These are phyloP conservation scores for Sindora glabra DNA, from an alignment of 306 rosid species.

Conservation along the genomic window DNA sequence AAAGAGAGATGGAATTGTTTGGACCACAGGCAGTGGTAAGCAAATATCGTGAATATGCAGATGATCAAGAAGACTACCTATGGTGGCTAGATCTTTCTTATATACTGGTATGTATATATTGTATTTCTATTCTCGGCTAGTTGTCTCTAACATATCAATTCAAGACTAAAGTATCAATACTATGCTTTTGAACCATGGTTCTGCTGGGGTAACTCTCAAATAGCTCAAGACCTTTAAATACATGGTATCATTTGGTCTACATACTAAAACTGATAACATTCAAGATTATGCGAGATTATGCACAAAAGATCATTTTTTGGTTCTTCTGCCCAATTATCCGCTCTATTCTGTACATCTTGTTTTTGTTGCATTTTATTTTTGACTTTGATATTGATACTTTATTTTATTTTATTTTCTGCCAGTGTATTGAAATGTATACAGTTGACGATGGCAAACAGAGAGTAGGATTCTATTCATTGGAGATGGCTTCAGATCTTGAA, in stretches of 20 bases:
- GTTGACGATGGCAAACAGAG: constrained; percentile 56
- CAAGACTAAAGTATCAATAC: neutral
- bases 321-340: neutral
- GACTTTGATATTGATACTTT: neutral
- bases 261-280: no score
- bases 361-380: neutral
- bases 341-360: neutral
- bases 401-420: constrained; percentile 22
- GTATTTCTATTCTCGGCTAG: constrained; percentile 3
- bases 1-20: constrained; percentile 89
- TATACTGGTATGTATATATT: constrained; percentile 50
- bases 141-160: constrained; percentile 5
- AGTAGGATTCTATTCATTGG: constrained; percentile 84
- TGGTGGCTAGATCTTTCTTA: constrained; percentile 94
- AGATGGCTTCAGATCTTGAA: constrained; percentile 95
- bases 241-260: no score
- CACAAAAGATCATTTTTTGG: no score
- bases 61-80: constrained; percentile 68
- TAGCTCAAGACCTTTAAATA: no score
- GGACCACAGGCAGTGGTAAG: constrained; percentile 96
- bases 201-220: neutral
- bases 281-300: no score
- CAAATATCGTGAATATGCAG: constrained; percentile 84
- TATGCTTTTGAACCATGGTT: constrained; percentile 5
- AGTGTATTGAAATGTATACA: constrained; percentile 93